phyloP scores from a whole-genome alignment of 257 asterid genomes.

The Solanum megistacrolobum region DNA sequence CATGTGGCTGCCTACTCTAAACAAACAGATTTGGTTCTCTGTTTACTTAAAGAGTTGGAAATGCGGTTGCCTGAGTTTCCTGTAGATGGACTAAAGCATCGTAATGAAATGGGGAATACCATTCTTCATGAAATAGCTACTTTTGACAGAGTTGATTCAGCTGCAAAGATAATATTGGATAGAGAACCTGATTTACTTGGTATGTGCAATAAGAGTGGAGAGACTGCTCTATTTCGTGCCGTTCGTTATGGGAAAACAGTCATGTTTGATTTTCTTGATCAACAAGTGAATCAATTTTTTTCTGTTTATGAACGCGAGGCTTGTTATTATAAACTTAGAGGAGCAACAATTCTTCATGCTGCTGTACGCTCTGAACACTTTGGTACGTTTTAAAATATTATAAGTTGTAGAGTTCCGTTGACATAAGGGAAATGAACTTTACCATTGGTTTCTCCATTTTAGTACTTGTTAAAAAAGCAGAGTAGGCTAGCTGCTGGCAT shows the following conservation, averaged over 20 bases:
- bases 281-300: background rate
- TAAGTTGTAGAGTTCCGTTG: background rate
- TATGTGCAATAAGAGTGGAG: background rate
- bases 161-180: background rate
- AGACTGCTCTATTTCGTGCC: constrained; percentile 2
- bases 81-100: background rate
- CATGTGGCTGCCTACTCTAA: constrained; percentile 12
- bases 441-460: too few species aligned
- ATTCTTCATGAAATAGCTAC: constrained; percentile 5
- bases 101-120: background rate
- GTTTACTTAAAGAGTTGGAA: background rate
- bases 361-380: constrained; percentile 6
- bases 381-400: background rate
- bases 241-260: constrained; percentile 1
- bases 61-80: background rate
- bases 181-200: background rate
- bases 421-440: too few species aligned
- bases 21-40: constrained; percentile 1
- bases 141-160: background rate
- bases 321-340: background rate
- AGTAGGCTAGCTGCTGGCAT: too few species aligned
- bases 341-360: constrained; percentile 5
- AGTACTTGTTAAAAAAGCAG: too few species aligned
- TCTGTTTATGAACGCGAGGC: background rate
- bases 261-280: constrained; percentile 4